Conservation (phyloP, 345 rosid species). For the Melastoma malabathricum region DNA sequence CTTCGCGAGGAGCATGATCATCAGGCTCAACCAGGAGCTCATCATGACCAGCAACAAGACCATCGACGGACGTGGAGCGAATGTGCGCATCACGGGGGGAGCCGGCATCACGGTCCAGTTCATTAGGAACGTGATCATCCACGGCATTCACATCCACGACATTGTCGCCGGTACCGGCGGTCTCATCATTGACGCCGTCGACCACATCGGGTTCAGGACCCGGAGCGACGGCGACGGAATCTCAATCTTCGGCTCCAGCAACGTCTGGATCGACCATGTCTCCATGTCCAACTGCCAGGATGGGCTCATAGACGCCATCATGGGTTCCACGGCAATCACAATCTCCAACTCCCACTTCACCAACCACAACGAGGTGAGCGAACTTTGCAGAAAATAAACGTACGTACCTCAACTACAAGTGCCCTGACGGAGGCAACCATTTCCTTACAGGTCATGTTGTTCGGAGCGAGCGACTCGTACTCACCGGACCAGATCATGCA, state of each 20-base stretch:
- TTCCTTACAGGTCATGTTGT: slow-evolving; percentile 42
- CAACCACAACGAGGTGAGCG: slow-evolving; percentile 50
- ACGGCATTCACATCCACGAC: slow-evolving; percentile 50
- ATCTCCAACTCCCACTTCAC: slow-evolving; percentile 76
- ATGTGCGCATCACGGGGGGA: slow-evolving; percentile 46
- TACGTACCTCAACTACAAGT: background rate
- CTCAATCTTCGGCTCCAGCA: slow-evolving; percentile 44
- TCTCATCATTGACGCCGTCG: slow-evolving; percentile 36
- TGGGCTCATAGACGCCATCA: slow-evolving; percentile 60
- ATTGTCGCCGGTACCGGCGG: slow-evolving; percentile 37
- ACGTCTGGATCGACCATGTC: slow-evolving; percentile 72
- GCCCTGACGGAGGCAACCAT: background rate
- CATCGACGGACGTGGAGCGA: slow-evolving; percentile 65
- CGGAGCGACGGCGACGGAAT: slow-evolving; percentile 74
- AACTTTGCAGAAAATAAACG: background rate
- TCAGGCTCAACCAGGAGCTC: slow-evolving; percentile 53
- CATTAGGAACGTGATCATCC: slow-evolving; percentile 48
- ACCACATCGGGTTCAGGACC: slow-evolving; percentile 51
- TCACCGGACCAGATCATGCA: slow-evolving; percentile 42
- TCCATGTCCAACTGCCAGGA: slow-evolving; percentile 52
- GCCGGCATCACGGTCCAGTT: slow-evolving; percentile 57
- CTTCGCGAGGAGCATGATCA: slow-evolving; percentile 46
- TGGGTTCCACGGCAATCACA: slow-evolving; percentile 66
- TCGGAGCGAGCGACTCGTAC: slow-evolving; percentile 37
- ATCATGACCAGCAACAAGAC: slow-evolving; percentile 51